These are phyloP conservation scores for Orbilia blumenaviensis DNA, from an alignment of 2,329 filamentous ascomycete species.

Conservation along the genomic window DNA sequence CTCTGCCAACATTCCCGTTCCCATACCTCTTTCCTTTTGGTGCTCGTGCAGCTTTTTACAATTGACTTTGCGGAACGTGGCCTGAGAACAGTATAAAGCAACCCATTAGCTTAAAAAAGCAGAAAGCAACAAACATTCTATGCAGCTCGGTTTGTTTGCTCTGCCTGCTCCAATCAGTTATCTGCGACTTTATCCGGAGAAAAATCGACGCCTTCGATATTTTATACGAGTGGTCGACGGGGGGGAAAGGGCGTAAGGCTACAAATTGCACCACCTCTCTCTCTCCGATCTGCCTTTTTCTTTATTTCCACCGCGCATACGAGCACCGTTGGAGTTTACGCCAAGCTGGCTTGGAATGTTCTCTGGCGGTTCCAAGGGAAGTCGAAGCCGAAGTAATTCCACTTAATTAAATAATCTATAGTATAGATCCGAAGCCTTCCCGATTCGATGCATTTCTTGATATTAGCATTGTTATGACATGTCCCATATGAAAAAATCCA, in stretches of 20 bases:
- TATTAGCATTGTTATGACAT: no score
- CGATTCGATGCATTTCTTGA: no score
- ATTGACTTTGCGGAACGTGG: slow-evolving; percentile 9
- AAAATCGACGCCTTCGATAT: background rate
- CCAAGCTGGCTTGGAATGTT: slow-evolving; percentile 1
- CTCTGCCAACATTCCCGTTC: background rate
- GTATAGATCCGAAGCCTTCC: no score
- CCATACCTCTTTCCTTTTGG: background rate
- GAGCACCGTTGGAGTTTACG: background rate
- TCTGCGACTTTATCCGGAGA: slow-evolving; percentile 15
- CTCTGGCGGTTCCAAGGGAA: background rate
- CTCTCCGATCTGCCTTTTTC: no score
- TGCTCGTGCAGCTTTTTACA: slow-evolving; percentile 1
- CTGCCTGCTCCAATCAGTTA: no score
- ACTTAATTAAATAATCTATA: no score
- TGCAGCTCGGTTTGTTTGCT: background rate
- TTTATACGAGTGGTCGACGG: no score
- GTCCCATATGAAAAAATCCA: background rate
- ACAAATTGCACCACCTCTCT: no score
- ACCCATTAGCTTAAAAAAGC: no score
- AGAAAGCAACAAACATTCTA: background rate
- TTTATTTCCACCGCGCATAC: background rate
- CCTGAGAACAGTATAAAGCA: no score
- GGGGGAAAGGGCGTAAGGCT: no score
- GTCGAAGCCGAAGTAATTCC: background rate